These are phyloP conservation scores for Monilinia aucupariae DNA, from an alignment of 2,329 filamentous ascomycete genomes.

Conservation along the genomic window DNA sequence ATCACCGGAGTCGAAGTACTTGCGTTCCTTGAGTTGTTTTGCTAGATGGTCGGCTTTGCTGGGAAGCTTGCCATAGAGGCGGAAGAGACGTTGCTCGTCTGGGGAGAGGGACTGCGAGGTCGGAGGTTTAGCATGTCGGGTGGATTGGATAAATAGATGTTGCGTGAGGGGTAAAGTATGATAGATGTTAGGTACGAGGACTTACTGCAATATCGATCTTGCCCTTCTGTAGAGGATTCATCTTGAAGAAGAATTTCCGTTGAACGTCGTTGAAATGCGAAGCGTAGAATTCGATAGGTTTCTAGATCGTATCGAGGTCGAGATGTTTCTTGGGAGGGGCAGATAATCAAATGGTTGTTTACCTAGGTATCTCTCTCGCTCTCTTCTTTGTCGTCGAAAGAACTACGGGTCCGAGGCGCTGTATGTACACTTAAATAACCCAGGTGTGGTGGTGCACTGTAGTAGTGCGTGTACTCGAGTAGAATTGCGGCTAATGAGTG, in stretches of 20 bases:
- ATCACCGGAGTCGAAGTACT: constrained; percentile 96
- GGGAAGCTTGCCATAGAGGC: constrained; percentile 95
- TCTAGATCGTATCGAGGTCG: not conserved
- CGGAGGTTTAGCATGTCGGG: constrained; percentile 2
- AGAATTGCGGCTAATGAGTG: constrained; percentile 1
- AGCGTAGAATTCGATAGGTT: not conserved
- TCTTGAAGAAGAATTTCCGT: constrained; percentile 39
- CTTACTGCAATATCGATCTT: constrained; percentile 94
- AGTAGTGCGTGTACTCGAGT: constrained; percentile 1
- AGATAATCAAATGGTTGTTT: not conserved
- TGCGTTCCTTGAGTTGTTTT: constrained; percentile 98
- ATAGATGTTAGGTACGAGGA: constrained; percentile 28
- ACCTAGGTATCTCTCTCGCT: not conserved
- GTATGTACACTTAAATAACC: not conserved
- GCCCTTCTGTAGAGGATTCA: constrained; percentile 98
- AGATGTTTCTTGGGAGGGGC: not conserved
- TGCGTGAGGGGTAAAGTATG: not conserved
- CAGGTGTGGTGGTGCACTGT: not conserved
- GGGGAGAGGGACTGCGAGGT: constrained; percentile 70
- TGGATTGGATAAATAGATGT: not conserved
- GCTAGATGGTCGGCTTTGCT: constrained; percentile 94
- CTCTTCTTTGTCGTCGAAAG: constrained; percentile 4
- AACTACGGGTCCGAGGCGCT: not conserved
- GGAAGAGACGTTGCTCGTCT: constrained; percentile 94
- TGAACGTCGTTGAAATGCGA: not conserved